These are phyloP conservation scores for Gillenia trifoliata DNA, from an alignment of 306 rosid species.

Conservation along the genomic window DNA sequence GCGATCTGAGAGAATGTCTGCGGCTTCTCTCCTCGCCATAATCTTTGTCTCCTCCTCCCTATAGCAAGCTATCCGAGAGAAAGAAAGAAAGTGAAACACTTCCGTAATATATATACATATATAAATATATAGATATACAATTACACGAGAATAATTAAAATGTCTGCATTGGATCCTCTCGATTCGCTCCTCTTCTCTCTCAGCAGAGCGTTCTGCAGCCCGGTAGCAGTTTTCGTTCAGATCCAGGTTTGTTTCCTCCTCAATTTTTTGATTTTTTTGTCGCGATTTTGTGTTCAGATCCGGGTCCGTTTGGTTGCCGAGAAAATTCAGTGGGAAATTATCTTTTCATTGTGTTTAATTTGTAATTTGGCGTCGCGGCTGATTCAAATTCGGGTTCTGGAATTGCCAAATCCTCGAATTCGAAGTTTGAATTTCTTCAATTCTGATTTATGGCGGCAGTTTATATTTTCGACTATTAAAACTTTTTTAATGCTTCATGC, in stretches of 20 bases:
- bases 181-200: constrained; percentile 78
- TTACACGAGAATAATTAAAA: constrained; percentile 1
- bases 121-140: not conserved
- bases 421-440: not conserved
- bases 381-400: not conserved
- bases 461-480: not conserved
- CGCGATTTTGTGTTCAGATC: constrained; percentile 20
- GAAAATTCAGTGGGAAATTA: not conserved
- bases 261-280: not conserved
- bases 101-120: no score
- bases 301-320: constrained; percentile 8
- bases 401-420: not conserved
- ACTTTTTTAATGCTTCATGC: not conserved
- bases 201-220: constrained; percentile 38
- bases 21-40: not conserved
- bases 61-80: not conserved
- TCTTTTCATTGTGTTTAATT: not conserved
- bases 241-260: constrained; percentile 52
- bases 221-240: constrained; percentile 61
- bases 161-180: constrained; percentile 54
- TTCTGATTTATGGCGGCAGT: not conserved
- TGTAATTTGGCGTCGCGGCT: not conserved
- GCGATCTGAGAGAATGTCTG: constrained; percentile 33
- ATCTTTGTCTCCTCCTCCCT: not conserved
- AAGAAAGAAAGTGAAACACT: not conserved